Conservation (phyloP, 2,329 filamentous ascomycete genomes). For the Aspergillus aculeatinus region DNA sequence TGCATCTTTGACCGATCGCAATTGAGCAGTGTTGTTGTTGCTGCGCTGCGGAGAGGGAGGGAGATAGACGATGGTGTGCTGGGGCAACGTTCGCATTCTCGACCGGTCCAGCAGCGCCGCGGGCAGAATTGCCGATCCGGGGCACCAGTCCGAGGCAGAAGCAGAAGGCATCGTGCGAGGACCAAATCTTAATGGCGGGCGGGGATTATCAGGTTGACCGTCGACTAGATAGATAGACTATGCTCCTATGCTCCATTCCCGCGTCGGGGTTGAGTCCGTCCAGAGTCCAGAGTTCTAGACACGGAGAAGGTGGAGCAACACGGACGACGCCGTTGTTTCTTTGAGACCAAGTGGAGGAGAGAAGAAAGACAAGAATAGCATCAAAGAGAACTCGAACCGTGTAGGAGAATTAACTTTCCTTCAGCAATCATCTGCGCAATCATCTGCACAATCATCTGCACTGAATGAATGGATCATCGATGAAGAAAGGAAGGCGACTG, state of each 20-base stretch:
- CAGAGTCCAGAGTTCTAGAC: background rate
- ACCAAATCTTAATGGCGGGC: background rate
- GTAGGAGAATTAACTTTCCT: background rate
- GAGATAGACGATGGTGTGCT: background rate
- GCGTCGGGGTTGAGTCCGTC: slow-evolving; percentile 2
- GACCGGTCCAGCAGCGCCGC: slow-evolving; percentile 7
- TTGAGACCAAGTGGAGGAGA: background rate
- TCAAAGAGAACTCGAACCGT: background rate
- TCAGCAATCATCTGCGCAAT: background rate
- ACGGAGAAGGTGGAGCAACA: background rate
- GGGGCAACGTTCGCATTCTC: slow-evolving; percentile 6
- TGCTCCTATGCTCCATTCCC: no score
- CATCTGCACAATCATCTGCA: background rate
- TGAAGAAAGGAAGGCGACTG: background rate
- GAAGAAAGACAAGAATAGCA: background rate
- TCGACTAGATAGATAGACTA: no score
- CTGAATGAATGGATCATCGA: background rate
- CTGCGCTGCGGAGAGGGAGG: background rate
- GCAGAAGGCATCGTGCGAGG: background rate
- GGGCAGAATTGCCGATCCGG: slow-evolving; percentile 13
- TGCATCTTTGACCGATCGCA: background rate
- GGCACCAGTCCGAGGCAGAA: slow-evolving; percentile 7
- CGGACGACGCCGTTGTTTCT: slow-evolving; percentile 7
- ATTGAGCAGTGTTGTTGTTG: background rate
- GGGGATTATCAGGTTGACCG: no score